phyloP scores from a whole-genome alignment of 2,329 filamentous ascomycete genomes.

The Simplicillium sp. region DNA sequence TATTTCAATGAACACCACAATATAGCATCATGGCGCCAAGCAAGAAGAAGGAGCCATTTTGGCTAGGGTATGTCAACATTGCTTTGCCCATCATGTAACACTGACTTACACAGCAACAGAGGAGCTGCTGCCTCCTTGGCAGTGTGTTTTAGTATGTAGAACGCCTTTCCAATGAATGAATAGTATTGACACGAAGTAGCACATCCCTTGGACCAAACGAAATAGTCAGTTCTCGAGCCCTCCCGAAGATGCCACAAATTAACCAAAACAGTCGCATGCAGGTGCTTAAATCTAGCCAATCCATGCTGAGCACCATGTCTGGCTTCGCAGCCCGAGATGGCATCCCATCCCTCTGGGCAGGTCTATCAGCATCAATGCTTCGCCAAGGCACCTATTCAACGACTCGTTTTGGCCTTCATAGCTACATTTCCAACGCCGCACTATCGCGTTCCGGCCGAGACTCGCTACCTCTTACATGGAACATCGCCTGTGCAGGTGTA shows the following conservation, averaged over 20 bases:
- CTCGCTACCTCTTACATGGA: conserved; percentile 20
- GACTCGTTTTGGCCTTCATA: conserved; percentile 32
- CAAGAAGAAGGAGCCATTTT: conserved; percentile 30
- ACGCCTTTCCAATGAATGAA: neutral
- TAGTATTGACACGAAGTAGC: conserved; percentile 15
- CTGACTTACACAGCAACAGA: conserved; percentile 11
- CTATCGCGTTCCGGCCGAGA: conserved; percentile 15
- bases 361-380: conserved; percentile 32
- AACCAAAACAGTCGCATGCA: conserved; percentile 28
- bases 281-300: conserved; percentile 27
- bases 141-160: conserved; percentile 31
- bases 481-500: conserved; percentile 27
- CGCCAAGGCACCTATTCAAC: conserved; percentile 35
- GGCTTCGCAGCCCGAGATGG: conserved; percentile 29
- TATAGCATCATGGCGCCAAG: too few species aligned
- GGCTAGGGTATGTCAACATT: conserved; percentile 26
- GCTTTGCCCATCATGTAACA: neutral
- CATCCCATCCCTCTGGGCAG: conserved; percentile 30
- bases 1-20: too few species aligned
- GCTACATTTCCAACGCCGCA: conserved; percentile 19
- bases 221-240: conserved; percentile 22
- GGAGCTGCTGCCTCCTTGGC: conserved; percentile 34
- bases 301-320: conserved; percentile 27
- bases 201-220: conserved; percentile 34
- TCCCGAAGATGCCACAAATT: neutral